A percentile compares a stretch with the other conserved stretches of the same genome.
These are phyloP conservation scores for Saccharomyces hybrid DNA, from an alignment of 1,139 yeast species.

Conservation along the genomic window DNA sequence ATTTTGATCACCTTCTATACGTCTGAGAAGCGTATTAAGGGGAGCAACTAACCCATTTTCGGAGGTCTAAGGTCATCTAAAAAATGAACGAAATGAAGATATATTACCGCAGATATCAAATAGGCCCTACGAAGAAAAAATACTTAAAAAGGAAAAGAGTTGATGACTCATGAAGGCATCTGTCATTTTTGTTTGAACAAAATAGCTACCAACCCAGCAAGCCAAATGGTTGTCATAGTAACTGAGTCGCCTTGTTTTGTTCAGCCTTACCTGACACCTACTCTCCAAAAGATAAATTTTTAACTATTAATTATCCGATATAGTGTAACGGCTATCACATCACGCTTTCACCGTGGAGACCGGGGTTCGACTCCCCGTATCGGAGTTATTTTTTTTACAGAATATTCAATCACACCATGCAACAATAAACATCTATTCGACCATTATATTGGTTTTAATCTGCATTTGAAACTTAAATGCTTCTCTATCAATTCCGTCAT, in stretches of 20 bases:
- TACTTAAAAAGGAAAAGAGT: too few species aligned
- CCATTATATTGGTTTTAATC: background rate
- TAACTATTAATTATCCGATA: slow-evolving; percentile 6
- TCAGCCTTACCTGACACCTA: background rate
- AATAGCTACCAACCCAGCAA: background rate
- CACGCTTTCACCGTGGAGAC: slow-evolving; percentile 4
- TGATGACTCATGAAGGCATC: too few species aligned
- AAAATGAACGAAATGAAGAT: background rate
- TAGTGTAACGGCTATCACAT: slow-evolving; percentile 17
- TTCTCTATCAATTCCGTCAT: background rate
- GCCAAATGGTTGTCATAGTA: background rate
- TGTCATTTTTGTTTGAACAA: background rate
- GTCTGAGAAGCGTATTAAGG: background rate
- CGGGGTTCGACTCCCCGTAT: background rate
- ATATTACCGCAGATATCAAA: background rate
- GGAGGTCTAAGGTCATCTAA: background rate
- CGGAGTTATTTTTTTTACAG: background rate
- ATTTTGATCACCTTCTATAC: background rate
- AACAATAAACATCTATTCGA: background rate
- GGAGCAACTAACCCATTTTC: background rate
- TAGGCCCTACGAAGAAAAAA: too few species aligned
- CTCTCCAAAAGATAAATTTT: background rate
- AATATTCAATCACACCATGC: too few species aligned
- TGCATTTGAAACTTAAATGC: background rate
- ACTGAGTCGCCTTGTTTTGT: background rate